Percentiles rank a stretch among this genome's conserved stretches.
Conservation (phyloP, 2,329 filamentous ascomycete species). For the Madurella mycetomatis region DNA sequence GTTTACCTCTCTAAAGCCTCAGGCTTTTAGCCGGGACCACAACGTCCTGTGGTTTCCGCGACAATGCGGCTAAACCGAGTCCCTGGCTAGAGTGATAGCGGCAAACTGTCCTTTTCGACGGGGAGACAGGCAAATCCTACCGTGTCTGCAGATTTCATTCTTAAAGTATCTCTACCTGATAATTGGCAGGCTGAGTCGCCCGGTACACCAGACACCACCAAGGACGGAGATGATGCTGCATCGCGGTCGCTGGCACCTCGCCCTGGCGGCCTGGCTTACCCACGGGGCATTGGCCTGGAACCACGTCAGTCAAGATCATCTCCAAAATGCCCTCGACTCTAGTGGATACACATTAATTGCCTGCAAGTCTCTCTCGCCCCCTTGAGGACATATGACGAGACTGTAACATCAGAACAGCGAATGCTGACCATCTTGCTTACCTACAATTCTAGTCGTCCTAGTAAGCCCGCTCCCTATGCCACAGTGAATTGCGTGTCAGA, state of each 20-base stretch:
- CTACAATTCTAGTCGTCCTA: conserved; percentile 3
- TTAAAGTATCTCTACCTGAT: not conserved
- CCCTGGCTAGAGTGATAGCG: not conserved
- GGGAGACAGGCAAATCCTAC: not conserved
- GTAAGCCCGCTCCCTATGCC: not conserved
- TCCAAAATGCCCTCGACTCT: conserved; percentile 18
- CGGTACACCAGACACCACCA: not conserved
- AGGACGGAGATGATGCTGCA: not conserved
- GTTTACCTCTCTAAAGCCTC: too few relatives aligned
- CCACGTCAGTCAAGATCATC: conserved; percentile 16
- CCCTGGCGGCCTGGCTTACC: not conserved
- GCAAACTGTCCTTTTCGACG: not conserved
- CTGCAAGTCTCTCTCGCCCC: conserved; percentile 28
- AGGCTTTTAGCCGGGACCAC: too few relatives aligned
- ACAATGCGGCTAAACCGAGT: not conserved
- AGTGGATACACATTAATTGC: conserved; percentile 29
- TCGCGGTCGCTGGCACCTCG: not conserved
- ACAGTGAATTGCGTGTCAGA: not conserved
- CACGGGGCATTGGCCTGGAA: conserved; percentile 20
- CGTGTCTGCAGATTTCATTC: not conserved
- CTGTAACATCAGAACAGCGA: not conserved
- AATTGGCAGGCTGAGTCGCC: not conserved
- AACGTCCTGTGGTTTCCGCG: not conserved
- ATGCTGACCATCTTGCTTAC: not conserved
- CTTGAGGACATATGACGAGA: not conserved